Evolutionary conservation across 768 basidiomycete species (phyloP), one percentile per base, ranked within the genome.

Genomic region (Chalciporus chontae): DNA sequence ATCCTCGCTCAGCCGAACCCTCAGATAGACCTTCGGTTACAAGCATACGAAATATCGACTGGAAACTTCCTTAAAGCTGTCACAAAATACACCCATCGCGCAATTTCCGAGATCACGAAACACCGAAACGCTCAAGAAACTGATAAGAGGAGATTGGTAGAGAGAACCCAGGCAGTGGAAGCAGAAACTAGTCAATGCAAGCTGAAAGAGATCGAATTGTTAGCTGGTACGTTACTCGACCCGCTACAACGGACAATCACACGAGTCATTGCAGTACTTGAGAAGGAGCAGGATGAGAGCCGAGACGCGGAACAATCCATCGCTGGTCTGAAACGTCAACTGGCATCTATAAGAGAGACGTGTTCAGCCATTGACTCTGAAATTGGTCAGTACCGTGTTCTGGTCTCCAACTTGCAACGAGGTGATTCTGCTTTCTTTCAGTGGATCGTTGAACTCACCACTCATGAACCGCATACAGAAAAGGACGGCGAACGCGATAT

Each of bases 131-230:
- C 76, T 15, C 84, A 91, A 59, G 71, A 71, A 2, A 65, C 75
- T 1, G 82, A 84, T 63, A 82, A 79, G 69, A 87, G 85, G 61
- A 77, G 76, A 51, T 53, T 83, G 0, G 51, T 69, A 8, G 91
- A 92, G 43, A 81, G 79, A 62, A 79, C 70, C 8, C 76, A 81
- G 39, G 73, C 78, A 8, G 73, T 82, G 0, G 87, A 93, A 63
- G 59, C 72, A 0, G 85, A 91, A 66, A 92, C 79, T 2, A 83
- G 80, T 47, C 73, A 83, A 39, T 91, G 87, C 69, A 88, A 91
- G 57, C 63, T 87, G 45, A 78, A 75, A 59, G 92, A 94, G 68
- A 84, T 90, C 26, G 84, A 89, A 45, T 76, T 94, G 48, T 76
- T 90, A 3, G 78, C 80, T 48, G 79, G 91, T 92, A 65, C n/a